Conservation (phyloP, 116 monocot genomes). For the Papilionanthe hybrid region DNA sequence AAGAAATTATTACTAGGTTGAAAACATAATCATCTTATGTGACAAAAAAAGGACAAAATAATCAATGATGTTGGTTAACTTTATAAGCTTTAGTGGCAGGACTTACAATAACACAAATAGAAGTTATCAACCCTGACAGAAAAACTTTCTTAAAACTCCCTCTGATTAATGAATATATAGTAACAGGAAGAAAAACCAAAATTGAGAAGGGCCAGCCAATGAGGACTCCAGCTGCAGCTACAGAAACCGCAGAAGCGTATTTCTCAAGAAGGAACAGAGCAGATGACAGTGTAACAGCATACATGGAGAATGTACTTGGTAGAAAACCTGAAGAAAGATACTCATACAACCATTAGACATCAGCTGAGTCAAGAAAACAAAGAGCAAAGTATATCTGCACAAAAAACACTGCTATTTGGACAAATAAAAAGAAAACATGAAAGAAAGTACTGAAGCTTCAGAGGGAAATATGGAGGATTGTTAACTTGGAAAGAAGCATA, state of each 20-base stretch:
- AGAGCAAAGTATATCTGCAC: background rate
- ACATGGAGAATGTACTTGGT: constrained; percentile 98
- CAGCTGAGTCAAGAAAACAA: background rate
- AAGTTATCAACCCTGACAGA: constrained; percentile 59
- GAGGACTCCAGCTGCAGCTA: constrained; percentile 79
- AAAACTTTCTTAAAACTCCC: constrained; percentile 61
- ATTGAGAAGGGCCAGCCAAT: constrained; percentile 97
- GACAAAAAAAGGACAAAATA: background rate
- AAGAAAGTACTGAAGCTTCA: background rate
- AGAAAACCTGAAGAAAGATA: constrained; percentile 67
- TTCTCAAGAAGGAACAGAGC: constrained; percentile 80
- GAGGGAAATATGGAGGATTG: background rate
- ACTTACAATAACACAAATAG: constrained; percentile 65
- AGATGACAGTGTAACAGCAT: constrained; percentile 89
- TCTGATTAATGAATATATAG: constrained; percentile 57
- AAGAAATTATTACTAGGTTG: background rate
- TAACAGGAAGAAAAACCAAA: constrained; percentile 73
- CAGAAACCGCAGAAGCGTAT: constrained; percentile 74
- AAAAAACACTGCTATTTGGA: background rate
- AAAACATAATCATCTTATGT: constrained; percentile 3
- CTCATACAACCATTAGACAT: background rate
- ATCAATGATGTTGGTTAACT: background rate
- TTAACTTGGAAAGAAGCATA: background rate
- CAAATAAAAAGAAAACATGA: background rate
- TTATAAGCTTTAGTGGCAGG: background rate